Evolutionary conservation across 140 eudicot genomes (phyloP).

Genomic region (Artemisia princeps): DNA sequence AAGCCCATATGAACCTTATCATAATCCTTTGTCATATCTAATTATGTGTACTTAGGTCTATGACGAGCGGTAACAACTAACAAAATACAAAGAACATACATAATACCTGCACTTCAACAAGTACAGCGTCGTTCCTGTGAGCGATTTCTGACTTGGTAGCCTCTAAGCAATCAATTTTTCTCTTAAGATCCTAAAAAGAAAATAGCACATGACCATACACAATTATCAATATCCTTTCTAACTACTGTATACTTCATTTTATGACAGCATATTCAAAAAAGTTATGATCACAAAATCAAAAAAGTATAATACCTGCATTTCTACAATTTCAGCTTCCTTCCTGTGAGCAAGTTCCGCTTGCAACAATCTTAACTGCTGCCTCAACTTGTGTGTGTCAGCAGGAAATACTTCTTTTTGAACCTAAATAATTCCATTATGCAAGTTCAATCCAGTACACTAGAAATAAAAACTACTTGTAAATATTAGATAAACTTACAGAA

Average conservation of each 20-base stretch:
- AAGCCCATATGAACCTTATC: constrained; percentile 13
- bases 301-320: constrained; percentile 61
- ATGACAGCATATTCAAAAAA: too few species aligned
- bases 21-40: background rate
- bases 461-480: too few species aligned
- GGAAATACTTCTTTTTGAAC: constrained; percentile 76
- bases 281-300: too few species aligned
- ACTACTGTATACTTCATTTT: too few species aligned
- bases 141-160: constrained; percentile 43
- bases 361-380: constrained; percentile 73
- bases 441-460: background rate
- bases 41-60: background rate
- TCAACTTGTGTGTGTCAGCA: constrained; percentile 70
- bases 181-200: too few species aligned
- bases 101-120: constrained; percentile 76
- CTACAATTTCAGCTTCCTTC: constrained; percentile 57
- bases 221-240: too few species aligned
- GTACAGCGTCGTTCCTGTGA: constrained; percentile 60
- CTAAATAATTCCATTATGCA: constrained; percentile 25
- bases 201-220: too few species aligned
- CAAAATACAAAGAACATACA: constrained; percentile 13
- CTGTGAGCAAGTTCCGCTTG: constrained; percentile 84
- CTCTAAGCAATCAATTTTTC: too few species aligned
- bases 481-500: constrained; percentile 42
- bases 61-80: background rate